Percentiles rank a stretch among this genome's conserved stretches.
Evolutionary conservation across 208 protist species (phyloP).

Genomic region (Angomonas ambiguus): DNA sequence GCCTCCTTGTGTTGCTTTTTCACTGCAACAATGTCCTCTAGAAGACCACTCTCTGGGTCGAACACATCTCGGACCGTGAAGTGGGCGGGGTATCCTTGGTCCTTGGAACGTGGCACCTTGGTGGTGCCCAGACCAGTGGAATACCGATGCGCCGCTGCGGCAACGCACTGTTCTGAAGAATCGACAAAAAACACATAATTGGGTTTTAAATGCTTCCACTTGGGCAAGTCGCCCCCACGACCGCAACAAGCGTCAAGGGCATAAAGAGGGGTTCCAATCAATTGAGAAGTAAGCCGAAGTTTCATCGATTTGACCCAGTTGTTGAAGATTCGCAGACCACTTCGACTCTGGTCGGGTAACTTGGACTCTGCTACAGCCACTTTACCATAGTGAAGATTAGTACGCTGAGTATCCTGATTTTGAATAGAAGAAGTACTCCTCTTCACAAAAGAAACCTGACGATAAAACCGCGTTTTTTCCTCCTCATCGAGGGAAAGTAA

Average conservation of each 20-base stretch:
- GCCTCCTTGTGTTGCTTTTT: conserved; percentile 1
- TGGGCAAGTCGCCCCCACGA: conserved; percentile 72
- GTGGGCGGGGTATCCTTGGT: conserved; percentile 43
- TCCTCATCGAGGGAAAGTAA: conserved; percentile 36
- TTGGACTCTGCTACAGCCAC: conserved; percentile 38
- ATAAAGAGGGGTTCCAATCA: conserved; percentile 8
- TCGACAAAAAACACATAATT: conserved; percentile 63
- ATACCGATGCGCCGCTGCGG: conserved; percentile 69
- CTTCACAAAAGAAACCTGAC: not conserved
- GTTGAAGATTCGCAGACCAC: conserved; percentile 59
- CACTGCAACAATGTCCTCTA: conserved; percentile 17
- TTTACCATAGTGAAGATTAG: conserved; percentile 56
- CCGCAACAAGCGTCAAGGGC: conserved; percentile 69
- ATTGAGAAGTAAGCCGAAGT: conserved; percentile 3
- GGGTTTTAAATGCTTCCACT: conserved; percentile 57
- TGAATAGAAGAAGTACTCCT: not conserved
- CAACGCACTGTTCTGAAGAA: conserved; percentile 60
- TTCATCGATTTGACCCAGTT: conserved; percentile 67
- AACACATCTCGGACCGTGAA: conserved; percentile 74
- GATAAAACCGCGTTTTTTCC: conserved; percentile 1
- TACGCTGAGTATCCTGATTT: conserved; percentile 23
- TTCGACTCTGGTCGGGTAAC: conserved; percentile 22
- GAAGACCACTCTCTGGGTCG: conserved; percentile 25
- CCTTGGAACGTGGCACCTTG: conserved; percentile 24
- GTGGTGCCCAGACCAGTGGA: conserved; percentile 54